phyloP scores from a whole-genome alignment of 2,329 filamentous ascomycete genomes.

The Trichophyton mentagrophytes region DNA sequence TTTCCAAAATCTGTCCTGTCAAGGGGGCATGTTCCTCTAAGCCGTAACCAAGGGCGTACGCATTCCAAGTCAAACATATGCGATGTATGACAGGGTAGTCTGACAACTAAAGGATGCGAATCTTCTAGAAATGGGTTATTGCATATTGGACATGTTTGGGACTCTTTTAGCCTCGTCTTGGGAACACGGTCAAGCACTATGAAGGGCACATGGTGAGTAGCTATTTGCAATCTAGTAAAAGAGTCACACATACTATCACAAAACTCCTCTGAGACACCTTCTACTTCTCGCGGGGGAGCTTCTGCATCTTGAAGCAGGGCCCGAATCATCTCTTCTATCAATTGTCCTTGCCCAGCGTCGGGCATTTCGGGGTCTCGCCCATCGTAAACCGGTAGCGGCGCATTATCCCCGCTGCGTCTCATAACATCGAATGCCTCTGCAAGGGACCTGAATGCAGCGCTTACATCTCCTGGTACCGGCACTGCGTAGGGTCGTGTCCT shows the following conservation, averaged over 20 bases:
- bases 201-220: neutral
- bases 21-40: slow-evolving; percentile 52
- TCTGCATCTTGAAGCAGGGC: slow-evolving; percentile 44
- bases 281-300: slow-evolving; percentile 46
- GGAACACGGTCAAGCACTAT: slow-evolving; percentile 46
- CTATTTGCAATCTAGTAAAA: neutral
- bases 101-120: slow-evolving; percentile 50
- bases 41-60: slow-evolving; percentile 50
- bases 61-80: slow-evolving; percentile 55
- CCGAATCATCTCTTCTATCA: slow-evolving; percentile 45
- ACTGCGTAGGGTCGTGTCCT: slow-evolving; percentile 46
- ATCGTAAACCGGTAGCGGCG: slow-evolving; percentile 31
- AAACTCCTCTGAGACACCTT: slow-evolving; percentile 50
- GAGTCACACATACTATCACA: slow-evolving; percentile 34
- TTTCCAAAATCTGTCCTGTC: slow-evolving; percentile 48
- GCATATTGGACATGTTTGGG: slow-evolving; percentile 48
- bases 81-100: slow-evolving; percentile 47
- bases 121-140: slow-evolving; percentile 50
- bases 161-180: slow-evolving; percentile 40
- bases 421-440: slow-evolving; percentile 50
- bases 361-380: slow-evolving; percentile 27
- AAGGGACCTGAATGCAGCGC: slow-evolving; percentile 46
- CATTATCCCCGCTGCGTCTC: slow-evolving; percentile 31
- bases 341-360: slow-evolving; percentile 14
- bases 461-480: slow-evolving; percentile 48